phyloP scores from a whole-genome alignment of 2,329 filamentous ascomycete species.

The Colletotrichum echinochloae region DNA sequence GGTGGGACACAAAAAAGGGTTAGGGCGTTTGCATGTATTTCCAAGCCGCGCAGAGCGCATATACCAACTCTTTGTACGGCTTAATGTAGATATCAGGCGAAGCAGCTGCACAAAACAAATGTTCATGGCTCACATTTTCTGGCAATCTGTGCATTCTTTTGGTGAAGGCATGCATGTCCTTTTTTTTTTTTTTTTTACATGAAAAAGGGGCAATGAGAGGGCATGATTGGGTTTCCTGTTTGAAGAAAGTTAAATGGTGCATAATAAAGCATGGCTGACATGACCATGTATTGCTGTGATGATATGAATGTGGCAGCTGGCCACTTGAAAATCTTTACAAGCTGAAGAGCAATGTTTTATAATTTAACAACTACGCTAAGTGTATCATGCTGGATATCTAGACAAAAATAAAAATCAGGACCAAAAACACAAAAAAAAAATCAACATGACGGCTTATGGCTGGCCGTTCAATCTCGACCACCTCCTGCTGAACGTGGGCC shows the following conservation, averaged over 20 bases:
- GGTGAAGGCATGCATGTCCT: neutral
- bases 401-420: neutral
- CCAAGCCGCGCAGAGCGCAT: conserved; percentile 28
- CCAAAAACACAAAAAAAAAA: too few relatives aligned
- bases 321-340: too few relatives aligned
- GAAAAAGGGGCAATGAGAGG: neutral
- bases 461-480: conserved; percentile 26
- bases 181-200: too few relatives aligned
- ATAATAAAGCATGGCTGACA: neutral
- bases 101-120: conserved; percentile 15
- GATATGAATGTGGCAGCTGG: too few relatives aligned
- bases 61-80: conserved; percentile 38
- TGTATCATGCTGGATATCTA: neutral
- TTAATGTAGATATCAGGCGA: conserved; percentile 36
- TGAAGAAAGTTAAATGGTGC: too few relatives aligned
- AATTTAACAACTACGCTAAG: too few relatives aligned
- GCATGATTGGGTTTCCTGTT: neutral
- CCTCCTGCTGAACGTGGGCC: conserved; percentile 18
- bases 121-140: neutral
- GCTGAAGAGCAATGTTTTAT: too few relatives aligned
- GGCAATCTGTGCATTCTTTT: neutral
- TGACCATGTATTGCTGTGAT: neutral
- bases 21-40: conserved; percentile 26
- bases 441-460: too few relatives aligned
- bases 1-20: conserved; percentile 20